Evolutionary conservation across 352 stramenopile species (phyloP), one percentile per base, ranked within the genome.

Genomic region (Elongisporangium anandrum): DNA sequence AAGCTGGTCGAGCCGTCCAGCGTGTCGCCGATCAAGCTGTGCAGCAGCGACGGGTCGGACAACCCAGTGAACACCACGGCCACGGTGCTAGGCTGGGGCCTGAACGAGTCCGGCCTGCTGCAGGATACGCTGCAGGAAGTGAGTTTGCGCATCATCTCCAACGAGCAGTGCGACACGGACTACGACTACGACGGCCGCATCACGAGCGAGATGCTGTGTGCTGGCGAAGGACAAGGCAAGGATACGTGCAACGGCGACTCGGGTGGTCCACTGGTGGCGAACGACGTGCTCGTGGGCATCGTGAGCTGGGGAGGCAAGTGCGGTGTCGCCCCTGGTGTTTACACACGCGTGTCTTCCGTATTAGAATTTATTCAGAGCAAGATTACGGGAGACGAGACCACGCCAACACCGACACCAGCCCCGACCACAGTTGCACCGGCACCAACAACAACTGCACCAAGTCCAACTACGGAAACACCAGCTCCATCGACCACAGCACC

Each of bases 191-290:
- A 64, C 65, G 68, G 73, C 56, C 73, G 75, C 34, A 86, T 89
- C 52, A 86, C 79, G 6, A 68, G 77, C 13, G 65, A 66, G 22
- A 90, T 90, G 81, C 38, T 87, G 7, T 90, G 81, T 24, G 78
- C 81, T 0, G 81, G 81, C 9, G 61, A 75, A 10, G 72, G 74
- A 29, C 59, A 68, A 39, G 71, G 69, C 34, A 75, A 85, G 60
- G 76, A 83, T 57, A 72, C 72, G 23, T 90, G 78, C 77, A 84
- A 87, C 59, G 78, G 81, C 52, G 81, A 90, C 64, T 90, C 81
- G 16, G 81, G 79, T 12, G 78, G 81, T 9, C 75, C 81, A 15
- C 67, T 90, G 9, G 79, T 86, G 23, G 66, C 65, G 1, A 81
- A 73, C 57, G 59, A 82, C 53, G 74, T 70, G 53, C 64, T 87